A percentile compares a stretch with the other conserved stretches of the same genome.
These are phyloP conservation scores for Ascochyta rabiei DNA, from an alignment of 2,329 filamentous ascomycete genomes.

Conservation along the genomic window DNA sequence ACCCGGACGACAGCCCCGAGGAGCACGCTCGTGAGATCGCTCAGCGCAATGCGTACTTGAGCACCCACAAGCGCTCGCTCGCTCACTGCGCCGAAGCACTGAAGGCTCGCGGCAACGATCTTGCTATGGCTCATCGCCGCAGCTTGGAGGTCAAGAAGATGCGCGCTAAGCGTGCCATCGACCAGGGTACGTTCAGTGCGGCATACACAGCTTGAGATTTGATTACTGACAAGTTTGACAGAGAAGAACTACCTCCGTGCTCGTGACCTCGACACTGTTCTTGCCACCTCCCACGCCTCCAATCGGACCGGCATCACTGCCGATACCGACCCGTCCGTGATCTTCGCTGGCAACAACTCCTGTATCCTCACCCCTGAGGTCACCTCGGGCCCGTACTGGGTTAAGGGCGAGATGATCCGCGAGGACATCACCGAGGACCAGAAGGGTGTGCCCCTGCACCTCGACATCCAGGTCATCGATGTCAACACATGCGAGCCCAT, in stretches of 20 bases:
- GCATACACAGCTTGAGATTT: not conserved
- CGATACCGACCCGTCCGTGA: slow-evolving; percentile 32
- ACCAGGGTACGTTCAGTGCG: slow-evolving; percentile 17
- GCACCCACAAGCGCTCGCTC: slow-evolving; percentile 48
- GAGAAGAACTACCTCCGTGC: slow-evolving; percentile 35
- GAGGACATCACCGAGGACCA: slow-evolving; percentile 56
- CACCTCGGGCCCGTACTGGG: slow-evolving; percentile 48
- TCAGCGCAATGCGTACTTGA: slow-evolving; percentile 45
- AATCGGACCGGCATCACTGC: slow-evolving; percentile 38
- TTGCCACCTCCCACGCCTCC: slow-evolving; percentile 38
- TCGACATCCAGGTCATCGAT: slow-evolving; percentile 62
- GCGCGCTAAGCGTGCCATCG: slow-evolving; percentile 47
- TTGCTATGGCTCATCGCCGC: slow-evolving; percentile 51
- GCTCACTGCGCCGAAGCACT: slow-evolving; percentile 50
- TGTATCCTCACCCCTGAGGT: slow-evolving; percentile 45
- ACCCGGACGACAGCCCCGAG: slow-evolving; percentile 46
- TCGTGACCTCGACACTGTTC: slow-evolving; percentile 36
- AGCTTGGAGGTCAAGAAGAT: slow-evolving; percentile 48
- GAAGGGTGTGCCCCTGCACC: slow-evolving; percentile 55
- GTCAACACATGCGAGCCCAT: slow-evolving; percentile 61
- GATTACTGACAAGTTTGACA: slow-evolving; percentile 17
- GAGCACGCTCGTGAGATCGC: slow-evolving; percentile 45
- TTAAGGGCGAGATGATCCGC: slow-evolving; percentile 59
- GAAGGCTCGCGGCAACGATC: slow-evolving; percentile 49
- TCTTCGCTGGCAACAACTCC: slow-evolving; percentile 43